These are phyloP conservation scores for Amborella trichopoda DNA, from an alignment of 164 flowering plant genomes.

Conservation along the genomic window DNA sequence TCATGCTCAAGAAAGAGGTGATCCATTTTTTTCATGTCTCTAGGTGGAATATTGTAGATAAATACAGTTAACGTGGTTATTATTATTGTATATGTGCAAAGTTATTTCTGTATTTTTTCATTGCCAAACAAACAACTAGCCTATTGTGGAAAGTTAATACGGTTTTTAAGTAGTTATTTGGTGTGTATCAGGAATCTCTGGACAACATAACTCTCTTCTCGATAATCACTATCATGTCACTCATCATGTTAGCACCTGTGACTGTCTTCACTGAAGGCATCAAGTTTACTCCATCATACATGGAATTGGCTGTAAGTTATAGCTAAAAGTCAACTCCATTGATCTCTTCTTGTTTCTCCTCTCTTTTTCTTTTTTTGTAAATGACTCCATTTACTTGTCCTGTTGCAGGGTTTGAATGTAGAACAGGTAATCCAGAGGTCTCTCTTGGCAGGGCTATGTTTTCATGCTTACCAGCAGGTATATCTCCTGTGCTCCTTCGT, in stretches of 20 bases:
- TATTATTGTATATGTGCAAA: too few relatives aligned
- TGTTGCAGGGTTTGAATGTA: conserved; percentile 59
- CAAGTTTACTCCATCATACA: conserved; percentile 54
- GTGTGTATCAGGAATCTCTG: conserved; percentile 59
- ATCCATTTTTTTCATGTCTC: not conserved
- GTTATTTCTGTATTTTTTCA: too few relatives aligned
- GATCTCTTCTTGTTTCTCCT: not conserved
- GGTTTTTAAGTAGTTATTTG: not conserved
- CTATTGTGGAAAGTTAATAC: too few relatives aligned
- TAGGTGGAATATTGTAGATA: too few relatives aligned
- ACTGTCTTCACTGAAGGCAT: conserved; percentile 59
- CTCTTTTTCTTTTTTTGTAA: not conserved
- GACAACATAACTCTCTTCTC: conserved; percentile 77
- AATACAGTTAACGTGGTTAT: too few relatives aligned
- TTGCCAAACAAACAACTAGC: too few relatives aligned
- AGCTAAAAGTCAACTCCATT: not conserved
- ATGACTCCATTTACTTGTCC: not conserved
- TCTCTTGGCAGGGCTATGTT: conserved; percentile 78
- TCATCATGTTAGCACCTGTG: conserved; percentile 38
- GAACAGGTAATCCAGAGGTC: conserved; percentile 42
- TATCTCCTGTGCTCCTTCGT: not conserved
- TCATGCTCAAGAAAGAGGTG: conserved; percentile 92
- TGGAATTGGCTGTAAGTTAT: conserved; percentile 51
- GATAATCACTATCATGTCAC: conserved; percentile 56
- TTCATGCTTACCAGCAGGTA: conserved; percentile 99